Percentiles rank a stretch among this genome's conserved stretches.
Evolutionary conservation across 202 grass and related monocot genomes (phyloP).

Genomic region (Musa balbisiana): DNA sequence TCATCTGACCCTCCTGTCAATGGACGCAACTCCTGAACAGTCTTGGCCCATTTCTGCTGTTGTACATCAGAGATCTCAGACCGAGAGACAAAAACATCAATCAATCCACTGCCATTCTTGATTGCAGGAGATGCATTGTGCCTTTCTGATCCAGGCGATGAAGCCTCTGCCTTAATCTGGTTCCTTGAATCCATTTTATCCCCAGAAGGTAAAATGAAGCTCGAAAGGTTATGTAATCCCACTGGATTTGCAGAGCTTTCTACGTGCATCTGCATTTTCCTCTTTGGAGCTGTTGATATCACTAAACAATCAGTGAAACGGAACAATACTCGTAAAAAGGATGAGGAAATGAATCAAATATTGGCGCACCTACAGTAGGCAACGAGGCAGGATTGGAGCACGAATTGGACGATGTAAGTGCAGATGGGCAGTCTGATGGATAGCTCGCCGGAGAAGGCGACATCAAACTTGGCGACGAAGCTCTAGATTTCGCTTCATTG

Average conservation of each 20-base stretch:
- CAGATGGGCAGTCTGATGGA: too few relatives aligned
- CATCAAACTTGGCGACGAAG: conserved; percentile 37
- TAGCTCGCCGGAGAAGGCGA: conserved; percentile 19
- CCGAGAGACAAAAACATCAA: neutral
- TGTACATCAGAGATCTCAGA: conserved; percentile 3
- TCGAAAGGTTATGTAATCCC: too few relatives aligned
- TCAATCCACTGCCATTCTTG: conserved; percentile 27
- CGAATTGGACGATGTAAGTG: conserved; percentile 43
- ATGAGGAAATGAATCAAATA: neutral
- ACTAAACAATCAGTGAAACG: conserved; percentile 7
- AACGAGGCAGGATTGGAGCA: conserved; percentile 37
- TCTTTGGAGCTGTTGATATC: conserved; percentile 52
- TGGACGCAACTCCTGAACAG: conserved; percentile 36
- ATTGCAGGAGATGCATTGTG: conserved; percentile 22
- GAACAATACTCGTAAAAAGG: neutral
- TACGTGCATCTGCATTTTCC: conserved; percentile 74
- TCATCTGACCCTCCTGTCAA: conserved; percentile 31
- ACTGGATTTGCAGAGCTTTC: conserved; percentile 31
- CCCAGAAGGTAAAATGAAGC: neutral
- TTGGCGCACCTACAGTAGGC: conserved; percentile 38
- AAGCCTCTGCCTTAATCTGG: conserved; percentile 20
- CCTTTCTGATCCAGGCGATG: conserved; percentile 25
- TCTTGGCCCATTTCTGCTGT: conserved; percentile 34
- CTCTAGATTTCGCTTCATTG: conserved; percentile 49
- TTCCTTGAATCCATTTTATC: conserved; percentile 18